Evolutionary conservation across 805 yeast genomes (phyloP).

Genomic region (Sungouiozyma ichnusensis): DNA sequence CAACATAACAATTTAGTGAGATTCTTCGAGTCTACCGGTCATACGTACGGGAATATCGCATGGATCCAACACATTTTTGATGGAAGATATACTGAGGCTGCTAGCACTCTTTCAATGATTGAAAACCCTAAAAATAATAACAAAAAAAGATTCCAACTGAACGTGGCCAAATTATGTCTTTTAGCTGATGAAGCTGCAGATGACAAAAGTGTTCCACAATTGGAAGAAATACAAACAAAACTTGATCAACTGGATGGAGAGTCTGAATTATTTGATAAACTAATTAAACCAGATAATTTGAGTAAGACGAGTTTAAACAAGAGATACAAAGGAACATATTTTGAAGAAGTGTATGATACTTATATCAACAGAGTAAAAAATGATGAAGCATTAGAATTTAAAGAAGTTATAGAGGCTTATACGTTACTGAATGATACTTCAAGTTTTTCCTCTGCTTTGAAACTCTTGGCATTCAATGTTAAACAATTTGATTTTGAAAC

Average conservation of each 20-base stretch:
- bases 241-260: constrained; percentile 43
- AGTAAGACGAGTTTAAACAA: constrained; percentile 17
- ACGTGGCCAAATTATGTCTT: constrained; percentile 61
- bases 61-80: constrained; percentile 63
- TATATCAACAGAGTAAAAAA: constrained; percentile 20
- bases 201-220: constrained; percentile 4
- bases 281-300: constrained; percentile 8
- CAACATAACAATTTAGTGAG: constrained; percentile 38
- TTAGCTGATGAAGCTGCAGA: constrained; percentile 31
- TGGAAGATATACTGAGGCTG: constrained; percentile 41
- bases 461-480: constrained; percentile 35
- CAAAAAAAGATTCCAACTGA: constrained; percentile 39
- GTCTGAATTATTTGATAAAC: constrained; percentile 27
- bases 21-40: constrained; percentile 39
- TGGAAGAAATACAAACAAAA: constrained; percentile 40
- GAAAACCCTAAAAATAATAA: constrained; percentile 35
- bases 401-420: constrained; percentile 43
- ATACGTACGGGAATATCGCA: constrained; percentile 42
- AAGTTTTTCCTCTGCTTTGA: constrained; percentile 38
- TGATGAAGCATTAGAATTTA: constrained; percentile 31
- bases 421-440: constrained; percentile 35
- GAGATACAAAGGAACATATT: constrained; percentile 13
- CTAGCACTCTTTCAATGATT: constrained; percentile 33
- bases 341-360: constrained; percentile 15
- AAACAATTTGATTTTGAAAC: constrained; percentile 23